Conservation (phyloP, 306 rosid species). For the Vigna nakashimae region DNA sequence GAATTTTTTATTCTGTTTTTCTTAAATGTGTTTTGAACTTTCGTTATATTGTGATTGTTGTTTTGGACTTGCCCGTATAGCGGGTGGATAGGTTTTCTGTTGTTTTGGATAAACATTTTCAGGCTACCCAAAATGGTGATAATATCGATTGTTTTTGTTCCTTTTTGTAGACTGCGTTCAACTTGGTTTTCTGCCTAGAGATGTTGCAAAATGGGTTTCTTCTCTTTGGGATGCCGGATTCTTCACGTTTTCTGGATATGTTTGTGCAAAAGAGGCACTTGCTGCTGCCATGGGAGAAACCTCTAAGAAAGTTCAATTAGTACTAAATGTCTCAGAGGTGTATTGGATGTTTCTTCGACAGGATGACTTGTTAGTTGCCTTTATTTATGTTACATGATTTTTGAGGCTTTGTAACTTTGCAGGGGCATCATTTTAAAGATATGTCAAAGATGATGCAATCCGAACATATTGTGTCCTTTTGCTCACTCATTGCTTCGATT, state of each 20-base stretch:
- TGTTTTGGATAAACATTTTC: conserved; percentile 39
- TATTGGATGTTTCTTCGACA: conserved; percentile 39
- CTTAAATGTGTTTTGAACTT: conserved; percentile 24
- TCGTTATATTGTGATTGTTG: not conserved
- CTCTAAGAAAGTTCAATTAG: conserved; percentile 56
- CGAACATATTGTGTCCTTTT: conserved; percentile 61
- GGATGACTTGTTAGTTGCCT: conserved; percentile 33
- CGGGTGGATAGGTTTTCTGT: not conserved
- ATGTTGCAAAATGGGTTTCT: conserved; percentile 81
- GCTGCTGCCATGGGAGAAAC: conserved; percentile 73
- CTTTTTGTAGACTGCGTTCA: conserved; percentile 62
- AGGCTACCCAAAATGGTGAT: conserved; percentile 36
- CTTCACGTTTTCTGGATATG: conserved; percentile 67
- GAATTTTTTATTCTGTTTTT: conserved; percentile 16
- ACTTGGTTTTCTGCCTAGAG: conserved; percentile 81
- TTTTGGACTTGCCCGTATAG: conserved; percentile 32
- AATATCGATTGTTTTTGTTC: conserved; percentile 27
- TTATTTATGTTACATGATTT: conserved; percentile 34
- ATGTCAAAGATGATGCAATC: conserved; percentile 61
- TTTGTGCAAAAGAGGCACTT: conserved; percentile 76
- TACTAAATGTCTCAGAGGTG: conserved; percentile 67
- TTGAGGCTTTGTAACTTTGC: conserved; percentile 39
- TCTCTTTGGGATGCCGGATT: conserved; percentile 86
- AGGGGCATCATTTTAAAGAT: conserved; percentile 70
- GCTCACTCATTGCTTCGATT: conserved; percentile 68